Conservation (phyloP, 2,329 filamentous ascomycete genomes). For the Colletotrichum truncatum region DNA sequence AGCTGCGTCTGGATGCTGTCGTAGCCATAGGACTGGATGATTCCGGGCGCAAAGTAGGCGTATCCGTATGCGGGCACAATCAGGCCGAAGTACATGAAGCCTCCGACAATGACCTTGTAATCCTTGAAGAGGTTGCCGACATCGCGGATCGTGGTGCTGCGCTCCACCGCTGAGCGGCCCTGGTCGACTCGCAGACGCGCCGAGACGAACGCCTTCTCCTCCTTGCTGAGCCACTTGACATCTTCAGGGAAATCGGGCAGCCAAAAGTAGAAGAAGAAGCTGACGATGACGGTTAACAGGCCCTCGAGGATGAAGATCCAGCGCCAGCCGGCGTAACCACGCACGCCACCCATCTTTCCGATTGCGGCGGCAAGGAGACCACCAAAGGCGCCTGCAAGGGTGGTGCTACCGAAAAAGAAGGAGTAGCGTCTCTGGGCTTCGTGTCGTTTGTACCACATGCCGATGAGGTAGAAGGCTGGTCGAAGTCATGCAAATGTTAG, state of each 20-base stretch:
- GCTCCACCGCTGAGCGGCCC: slow-evolving; percentile 71
- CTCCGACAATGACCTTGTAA: slow-evolving; percentile 77
- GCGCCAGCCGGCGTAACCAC: slow-evolving; percentile 77
- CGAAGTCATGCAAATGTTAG: neutral
- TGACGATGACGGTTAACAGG: slow-evolving; percentile 67
- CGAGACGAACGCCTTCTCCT: slow-evolving; percentile 74
- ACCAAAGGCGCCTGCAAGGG: slow-evolving; percentile 44
- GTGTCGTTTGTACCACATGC: slow-evolving; percentile 88
- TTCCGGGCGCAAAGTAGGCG: slow-evolving; percentile 79
- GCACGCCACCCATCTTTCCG: slow-evolving; percentile 79
- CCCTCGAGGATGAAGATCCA: slow-evolving; percentile 89
- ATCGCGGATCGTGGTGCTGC: slow-evolving; percentile 67
- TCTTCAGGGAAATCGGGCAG: slow-evolving; percentile 81
- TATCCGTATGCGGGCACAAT: slow-evolving; percentile 82
- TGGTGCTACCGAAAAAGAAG: slow-evolving; percentile 91
- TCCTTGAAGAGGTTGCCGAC: slow-evolving; percentile 74
- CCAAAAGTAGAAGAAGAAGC: slow-evolving; percentile 72
- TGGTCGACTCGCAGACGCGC: slow-evolving; percentile 75
- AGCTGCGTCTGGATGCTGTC: slow-evolving; percentile 65
- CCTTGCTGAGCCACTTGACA: slow-evolving; percentile 75
- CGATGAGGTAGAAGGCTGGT: slow-evolving; percentile 72
- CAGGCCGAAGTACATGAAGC: slow-evolving; percentile 84
- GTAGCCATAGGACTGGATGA: slow-evolving; percentile 75
- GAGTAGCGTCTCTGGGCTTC: slow-evolving; percentile 93
- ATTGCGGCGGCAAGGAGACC: slow-evolving; percentile 40